Evolutionary conservation across 75 land plant species (phyloP).

Genomic region (Chamaecyparis obtusa): DNA sequence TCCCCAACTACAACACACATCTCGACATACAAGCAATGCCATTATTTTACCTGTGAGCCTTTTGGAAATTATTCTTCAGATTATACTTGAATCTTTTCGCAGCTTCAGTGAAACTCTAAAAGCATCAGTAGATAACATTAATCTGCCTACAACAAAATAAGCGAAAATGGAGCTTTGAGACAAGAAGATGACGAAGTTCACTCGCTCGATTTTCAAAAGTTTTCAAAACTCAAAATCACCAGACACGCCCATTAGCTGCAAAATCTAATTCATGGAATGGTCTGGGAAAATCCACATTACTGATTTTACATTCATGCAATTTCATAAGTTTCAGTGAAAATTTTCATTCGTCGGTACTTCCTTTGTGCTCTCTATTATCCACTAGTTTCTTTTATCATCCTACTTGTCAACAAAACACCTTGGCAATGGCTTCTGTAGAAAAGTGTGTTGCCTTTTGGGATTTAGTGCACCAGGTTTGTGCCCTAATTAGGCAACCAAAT

Average conservation of each 20-base stretch:
- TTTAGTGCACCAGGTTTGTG: conserved; percentile 18
- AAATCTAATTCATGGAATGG: not conserved
- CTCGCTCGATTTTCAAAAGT: not conserved
- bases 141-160: not conserved
- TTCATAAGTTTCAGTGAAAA: not conserved
- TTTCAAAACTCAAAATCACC: conserved; percentile 3
- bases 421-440: conserved; percentile 6
- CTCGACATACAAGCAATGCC: not conserved
- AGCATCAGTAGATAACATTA: not conserved
- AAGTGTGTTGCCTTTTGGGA: conserved; percentile 4
- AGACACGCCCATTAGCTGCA: not conserved
- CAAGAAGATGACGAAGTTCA: not conserved
- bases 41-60: not conserved
- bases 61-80: not conserved
- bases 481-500: conserved; percentile 29
- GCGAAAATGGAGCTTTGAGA: not conserved
- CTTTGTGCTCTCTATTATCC: not conserved
- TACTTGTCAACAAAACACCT: not conserved
- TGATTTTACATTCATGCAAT: not conserved
- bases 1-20: too few relatives aligned
- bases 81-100: not conserved
- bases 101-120: not conserved
- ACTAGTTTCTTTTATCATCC: not conserved
- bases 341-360: not conserved
- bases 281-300: not conserved